Base-by-base conservation (phyloP, 225 moss, liverwort and hornwort species). In the Ulota crispa region DNA sequence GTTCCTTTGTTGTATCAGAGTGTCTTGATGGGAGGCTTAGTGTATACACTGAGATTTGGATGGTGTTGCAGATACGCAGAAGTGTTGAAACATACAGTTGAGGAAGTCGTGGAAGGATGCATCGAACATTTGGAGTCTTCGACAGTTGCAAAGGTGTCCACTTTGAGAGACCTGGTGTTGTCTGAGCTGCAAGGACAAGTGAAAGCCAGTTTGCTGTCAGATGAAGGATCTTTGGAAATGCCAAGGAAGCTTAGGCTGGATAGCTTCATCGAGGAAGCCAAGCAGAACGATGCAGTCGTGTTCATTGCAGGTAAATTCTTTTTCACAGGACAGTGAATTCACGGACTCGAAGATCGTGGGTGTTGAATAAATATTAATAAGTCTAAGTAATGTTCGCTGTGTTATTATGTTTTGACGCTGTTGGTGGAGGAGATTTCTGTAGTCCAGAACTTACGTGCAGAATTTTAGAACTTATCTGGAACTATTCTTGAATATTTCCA, bases 91-190 rank as follows among this genome's bases (percentile, higher is more conserved):
- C 98, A 98, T 78, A 95, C 98, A 31, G 98, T 98, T 62, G 98
- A 98, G 86, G 98, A 98, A 90, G 89, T 94, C 39, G 93, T 98
- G 56, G 95, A 93, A 73, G 93, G 94, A 74, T 98, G 98, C 79
- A 62, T 86, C 68, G 91, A 94, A 57, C 87, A 91, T 70, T 78
- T 91, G 63, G 70, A 94, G 77, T 85, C 86, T 32, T 90, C 83
- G 10, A 90, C 85, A 70, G 86, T 86, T 24, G 87, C 87, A n/a
- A 86, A 83, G 77, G 79, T 86, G 41, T 87, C 90, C 59, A 75
- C 65, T 70, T 84, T 95, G 79, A 87, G 89, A 83, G 63, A 88
- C 42, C 86, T 83, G 85, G 87, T 94, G 30, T 76, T 93, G 47
- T 75, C 85, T 80, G 93, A 95, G 76, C 83, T 95, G 74, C 88